Percentiles rank a stretch among this genome's conserved stretches.
Conservation (phyloP, 1,284 basidiomycete species). For the Pseudozyma tsukubaensis region DNA sequence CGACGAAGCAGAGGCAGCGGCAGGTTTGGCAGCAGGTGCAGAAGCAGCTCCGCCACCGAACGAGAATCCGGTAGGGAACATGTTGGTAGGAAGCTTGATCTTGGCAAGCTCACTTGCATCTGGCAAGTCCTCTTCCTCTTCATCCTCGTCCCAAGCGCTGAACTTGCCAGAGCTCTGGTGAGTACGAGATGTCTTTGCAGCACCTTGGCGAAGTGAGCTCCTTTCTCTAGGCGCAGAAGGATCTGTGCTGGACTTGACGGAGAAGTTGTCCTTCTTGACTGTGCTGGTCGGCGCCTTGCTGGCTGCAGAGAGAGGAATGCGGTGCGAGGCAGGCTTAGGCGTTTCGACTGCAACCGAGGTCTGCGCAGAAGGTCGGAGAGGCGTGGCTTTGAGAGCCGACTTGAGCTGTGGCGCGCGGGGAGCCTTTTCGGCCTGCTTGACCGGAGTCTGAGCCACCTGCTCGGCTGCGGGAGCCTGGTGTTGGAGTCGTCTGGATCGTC, state of each 20-base stretch:
- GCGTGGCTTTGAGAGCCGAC: conserved; percentile 45
- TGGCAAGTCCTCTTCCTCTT: conserved; percentile 63
- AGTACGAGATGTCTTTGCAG: conserved; percentile 57
- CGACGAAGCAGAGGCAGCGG: conserved; percentile 1
- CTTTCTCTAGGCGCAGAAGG: conserved; percentile 43
- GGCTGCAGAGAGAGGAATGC: conserved; percentile 40
- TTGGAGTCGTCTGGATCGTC: conserved; percentile 38
- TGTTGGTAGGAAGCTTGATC: conserved; percentile 63
- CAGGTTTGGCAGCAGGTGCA: not conserved
- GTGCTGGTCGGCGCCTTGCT: conserved; percentile 28
- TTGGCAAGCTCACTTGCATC: conserved; percentile 61
- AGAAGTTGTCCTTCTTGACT: conserved; percentile 54
- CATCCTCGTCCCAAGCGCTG: conserved; percentile 62
- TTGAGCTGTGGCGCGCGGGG: conserved; percentile 32
- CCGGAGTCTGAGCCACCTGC: conserved; percentile 21
- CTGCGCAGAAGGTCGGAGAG: conserved; percentile 24
- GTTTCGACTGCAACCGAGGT: conserved; percentile 21
- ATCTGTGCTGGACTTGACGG: conserved; percentile 44
- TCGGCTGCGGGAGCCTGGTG: conserved; percentile 23
- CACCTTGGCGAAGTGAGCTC: conserved; percentile 62
- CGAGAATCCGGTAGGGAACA: conserved; percentile 63
- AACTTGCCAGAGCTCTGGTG: conserved; percentile 64
- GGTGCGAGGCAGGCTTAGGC: conserved; percentile 43
- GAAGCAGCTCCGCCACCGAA: conserved; percentile 32
- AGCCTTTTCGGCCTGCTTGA: conserved; percentile 29